A percentile compares a stretch with the other conserved stretches of the same genome.
Conservation (phyloP, 2,329 filamentous ascomycete genomes). For the Ilyonectria destructans region DNA sequence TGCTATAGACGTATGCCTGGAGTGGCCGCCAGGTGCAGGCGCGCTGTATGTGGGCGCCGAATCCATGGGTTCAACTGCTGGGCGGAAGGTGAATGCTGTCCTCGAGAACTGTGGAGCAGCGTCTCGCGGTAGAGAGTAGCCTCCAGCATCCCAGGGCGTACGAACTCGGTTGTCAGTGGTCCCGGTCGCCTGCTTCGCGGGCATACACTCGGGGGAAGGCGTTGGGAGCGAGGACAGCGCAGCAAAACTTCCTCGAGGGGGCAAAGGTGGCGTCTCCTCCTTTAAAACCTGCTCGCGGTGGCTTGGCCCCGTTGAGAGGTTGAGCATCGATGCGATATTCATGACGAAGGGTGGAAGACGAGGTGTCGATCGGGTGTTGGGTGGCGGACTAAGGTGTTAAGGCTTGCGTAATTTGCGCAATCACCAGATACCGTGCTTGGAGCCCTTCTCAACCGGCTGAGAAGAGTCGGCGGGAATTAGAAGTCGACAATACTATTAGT, state of each 20-base stretch:
- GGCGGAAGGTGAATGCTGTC: slow-evolving; percentile 41
- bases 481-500: slow-evolving; percentile 35
- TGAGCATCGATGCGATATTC: slow-evolving; percentile 44
- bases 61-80: slow-evolving; percentile 45
- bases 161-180: slow-evolving; percentile 50
- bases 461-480: slow-evolving; percentile 23
- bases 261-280: slow-evolving; percentile 27
- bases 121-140: slow-evolving; percentile 64
- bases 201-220: slow-evolving; percentile 54
- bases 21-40: slow-evolving; percentile 43
- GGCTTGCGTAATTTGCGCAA: neutral
- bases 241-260: slow-evolving; percentile 23
- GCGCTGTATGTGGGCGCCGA: slow-evolving; percentile 40
- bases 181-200: slow-evolving; percentile 44
- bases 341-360: slow-evolving; percentile 33
- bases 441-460: slow-evolving; percentile 15
- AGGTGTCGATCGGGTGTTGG: slow-evolving; percentile 1
- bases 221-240: slow-evolving; percentile 50
- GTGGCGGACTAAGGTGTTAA: slow-evolving; percentile 25
- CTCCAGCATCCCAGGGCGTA: slow-evolving; percentile 68
- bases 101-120: slow-evolving; percentile 56
- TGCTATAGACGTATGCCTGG: slow-evolving; percentile 51
- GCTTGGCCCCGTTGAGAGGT: slow-evolving; percentile 43
- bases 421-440: neutral
- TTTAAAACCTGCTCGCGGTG: slow-evolving; percentile 27